Percentiles rank a stretch among this genome's conserved stretches.
Evolutionary conservation across 176 grass and related monocot genomes (phyloP).

Genomic region (Alopecurus myosuroides): DNA sequence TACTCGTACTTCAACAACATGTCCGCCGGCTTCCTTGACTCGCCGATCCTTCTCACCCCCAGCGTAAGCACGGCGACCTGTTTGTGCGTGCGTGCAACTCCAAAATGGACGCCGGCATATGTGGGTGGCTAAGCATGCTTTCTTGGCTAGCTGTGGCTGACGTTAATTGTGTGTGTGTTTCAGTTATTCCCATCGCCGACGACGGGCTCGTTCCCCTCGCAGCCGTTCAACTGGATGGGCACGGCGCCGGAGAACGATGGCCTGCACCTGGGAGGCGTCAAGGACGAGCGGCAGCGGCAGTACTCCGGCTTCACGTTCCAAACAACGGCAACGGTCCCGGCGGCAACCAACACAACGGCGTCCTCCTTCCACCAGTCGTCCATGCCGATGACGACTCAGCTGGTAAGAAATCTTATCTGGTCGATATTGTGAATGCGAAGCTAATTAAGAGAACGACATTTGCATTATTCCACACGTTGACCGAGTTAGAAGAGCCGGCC

Average conservation of each 20-base stretch:
- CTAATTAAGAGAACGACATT: not conserved
- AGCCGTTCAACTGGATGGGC: slow-evolving; percentile 60
- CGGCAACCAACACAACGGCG: not conserved
- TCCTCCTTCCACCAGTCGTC: slow-evolving; percentile 26
- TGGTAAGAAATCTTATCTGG: slow-evolving; percentile 21
- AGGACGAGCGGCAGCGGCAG: slow-evolving; percentile 44
- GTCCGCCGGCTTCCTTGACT: slow-evolving; percentile 51
- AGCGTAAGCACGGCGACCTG: slow-evolving; percentile 44
- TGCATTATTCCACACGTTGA: not conserved
- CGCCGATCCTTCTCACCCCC: slow-evolving; percentile 64
- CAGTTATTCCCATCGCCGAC: slow-evolving; percentile 82
- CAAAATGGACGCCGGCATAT: not conserved
- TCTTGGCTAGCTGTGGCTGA: not conserved
- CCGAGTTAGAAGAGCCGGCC: not conserved
- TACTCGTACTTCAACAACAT: slow-evolving; percentile 54
- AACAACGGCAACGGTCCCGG: slow-evolving; percentile 11
- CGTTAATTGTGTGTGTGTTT: not conserved
- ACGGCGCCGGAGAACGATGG: slow-evolving; percentile 6
- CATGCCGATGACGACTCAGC: slow-evolving; percentile 27
- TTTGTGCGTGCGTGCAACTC: not conserved
- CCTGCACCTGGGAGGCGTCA: slow-evolving; percentile 27
- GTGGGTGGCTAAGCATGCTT: not conserved
- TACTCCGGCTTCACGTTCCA: slow-evolving; percentile 73
- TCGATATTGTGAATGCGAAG: not conserved
- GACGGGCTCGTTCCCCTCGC: slow-evolving; percentile 48